A percentile compares a stretch with the other conserved stretches of the same genome.
Evolutionary conservation across 108 stramenopile species (phyloP).

Genomic region (Cyclotella baltica): DNA sequence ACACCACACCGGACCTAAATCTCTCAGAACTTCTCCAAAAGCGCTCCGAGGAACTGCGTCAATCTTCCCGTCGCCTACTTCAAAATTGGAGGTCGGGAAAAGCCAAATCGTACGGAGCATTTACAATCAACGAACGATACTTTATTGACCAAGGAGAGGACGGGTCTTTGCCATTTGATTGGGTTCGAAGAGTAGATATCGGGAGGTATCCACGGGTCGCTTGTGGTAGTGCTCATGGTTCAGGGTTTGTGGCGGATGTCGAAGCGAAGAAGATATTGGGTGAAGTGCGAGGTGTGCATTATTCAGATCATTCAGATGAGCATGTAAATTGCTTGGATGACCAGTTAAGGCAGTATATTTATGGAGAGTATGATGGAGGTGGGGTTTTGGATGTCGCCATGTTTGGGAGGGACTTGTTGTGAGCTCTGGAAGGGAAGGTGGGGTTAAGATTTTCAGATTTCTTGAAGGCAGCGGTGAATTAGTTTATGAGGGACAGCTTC

Average conservation of each 20-base stretch:
- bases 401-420: constrained; percentile 49
- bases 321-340: constrained; percentile 39
- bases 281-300: constrained; percentile 36
- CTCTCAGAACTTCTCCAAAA: neutral
- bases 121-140: constrained; percentile 41
- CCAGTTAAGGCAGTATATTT: constrained; percentile 30
- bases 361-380: constrained; percentile 66
- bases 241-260: constrained; percentile 64
- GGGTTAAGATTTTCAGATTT: constrained; percentile 53
- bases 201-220: constrained; percentile 73
- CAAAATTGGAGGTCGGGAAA: constrained; percentile 30
- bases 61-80: constrained; percentile 7
- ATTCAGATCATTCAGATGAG: constrained; percentile 28
- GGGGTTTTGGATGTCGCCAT: constrained; percentile 65
- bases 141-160: neutral
- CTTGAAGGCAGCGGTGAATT: constrained; percentile 17
- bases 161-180: constrained; percentile 61
- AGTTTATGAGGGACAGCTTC: constrained; percentile 14
- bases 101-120: constrained; percentile 26
- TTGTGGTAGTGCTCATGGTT: constrained; percentile 68
- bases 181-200: constrained; percentile 75
- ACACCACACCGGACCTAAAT: neutral
- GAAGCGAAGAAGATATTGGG: constrained; percentile 60
- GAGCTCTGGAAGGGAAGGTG: constrained; percentile 69
- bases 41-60: neutral